Evolutionary conservation across 2,329 filamentous ascomycete species (phyloP), one percentile per base, ranked within the genome.

Genomic region (Sarocladium brachiariae): DNA sequence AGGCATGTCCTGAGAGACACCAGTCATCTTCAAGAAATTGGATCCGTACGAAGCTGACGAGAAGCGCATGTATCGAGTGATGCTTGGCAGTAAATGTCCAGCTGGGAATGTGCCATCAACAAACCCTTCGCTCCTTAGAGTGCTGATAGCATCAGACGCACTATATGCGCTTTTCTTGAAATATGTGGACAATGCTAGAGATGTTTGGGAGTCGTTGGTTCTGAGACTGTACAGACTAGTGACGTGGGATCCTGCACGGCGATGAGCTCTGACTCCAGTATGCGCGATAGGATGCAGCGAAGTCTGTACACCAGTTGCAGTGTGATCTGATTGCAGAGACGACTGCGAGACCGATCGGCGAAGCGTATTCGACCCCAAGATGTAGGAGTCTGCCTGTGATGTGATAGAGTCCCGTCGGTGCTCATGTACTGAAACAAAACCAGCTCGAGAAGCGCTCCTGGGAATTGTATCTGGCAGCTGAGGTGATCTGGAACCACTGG

Each of bases 1-100:
- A 2, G 74, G 69, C 62, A 76, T 65, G 41, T 77, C 64, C 55
- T 76, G 75, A 0, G 72, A 73, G 24, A 86, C 83, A 2, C 81
- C 81, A 69, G 85, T 73, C 19, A 84, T 70, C 50, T 78, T 77
- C 45, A 86, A 70, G 53, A 86, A 85, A 41, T 75, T 74, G 1
- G 79, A 80, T 0, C 83, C 82, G 51, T 86, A 86, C 0, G 80
- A 80, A 1, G 83, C 82, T 2, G 82, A 84, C 1, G 82, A 81
- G 58, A 83, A 86, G 2, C 79, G 74, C 69, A 85, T 83, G 54
- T 84, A 86, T 31, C 82, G 72, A 2, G 76, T 77, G 21, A 85
- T 78, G 58, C 84, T 86, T 27, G 74, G 71, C 9, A 84, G 67
- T 7, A 86, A 68, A 56, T 83, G 81, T 27, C 73, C 74, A 4